Base-by-base conservation (phyloP, 2,329 filamentous ascomycete species). In the Neofusicoccum parvum region DNA sequence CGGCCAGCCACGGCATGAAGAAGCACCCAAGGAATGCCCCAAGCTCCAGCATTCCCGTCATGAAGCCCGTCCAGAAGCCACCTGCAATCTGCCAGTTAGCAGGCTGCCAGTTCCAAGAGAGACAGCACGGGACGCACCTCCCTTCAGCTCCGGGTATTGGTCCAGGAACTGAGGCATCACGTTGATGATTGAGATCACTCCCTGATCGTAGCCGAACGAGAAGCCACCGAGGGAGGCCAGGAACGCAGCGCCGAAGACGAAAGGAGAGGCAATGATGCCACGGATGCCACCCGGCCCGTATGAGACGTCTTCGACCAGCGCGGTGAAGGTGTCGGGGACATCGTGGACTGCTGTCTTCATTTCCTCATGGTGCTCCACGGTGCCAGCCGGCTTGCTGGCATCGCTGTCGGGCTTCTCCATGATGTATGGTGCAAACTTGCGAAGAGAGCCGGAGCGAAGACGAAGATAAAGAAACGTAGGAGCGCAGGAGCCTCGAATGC, bases 111-210 rank as follows among this genome's bases (percentile, higher is more conserved):
- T 15, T 27, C 1, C n/a, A 36, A 9, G 15, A 32, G 39, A n/a
- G 0, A n/a, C 14, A 32, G 5, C 5, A 7, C 0, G 5, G 0
- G 14, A 45, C 39, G 1, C n/a, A 46, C 53, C 39, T 14, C 65
- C 66, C 14, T 65, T 62, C n/a, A 78, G 72, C 23, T 73, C 66
- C 15, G 78, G 76, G 68, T 79, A 82, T 1, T 69, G 70, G 0
- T 73, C 64, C 20, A 80, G 75, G 65, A 83, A 83, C 56, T 82
- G 79, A 0, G 73, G 70, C 79, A 83, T 82, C 12, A 80, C 76
- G 7, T 81, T 74, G 66, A 82, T 81, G 49, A 83, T 72, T 1
- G 72, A 77, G 58, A 80, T 78, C 17, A 34, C 68, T 39, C 65
- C 68, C 54, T 69, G 68, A 39, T 69, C 66, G 15, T 60, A 62